Base-by-base conservation (phyloP, 768 basidiomycete species). In the Psilocybe sp. region DNA sequence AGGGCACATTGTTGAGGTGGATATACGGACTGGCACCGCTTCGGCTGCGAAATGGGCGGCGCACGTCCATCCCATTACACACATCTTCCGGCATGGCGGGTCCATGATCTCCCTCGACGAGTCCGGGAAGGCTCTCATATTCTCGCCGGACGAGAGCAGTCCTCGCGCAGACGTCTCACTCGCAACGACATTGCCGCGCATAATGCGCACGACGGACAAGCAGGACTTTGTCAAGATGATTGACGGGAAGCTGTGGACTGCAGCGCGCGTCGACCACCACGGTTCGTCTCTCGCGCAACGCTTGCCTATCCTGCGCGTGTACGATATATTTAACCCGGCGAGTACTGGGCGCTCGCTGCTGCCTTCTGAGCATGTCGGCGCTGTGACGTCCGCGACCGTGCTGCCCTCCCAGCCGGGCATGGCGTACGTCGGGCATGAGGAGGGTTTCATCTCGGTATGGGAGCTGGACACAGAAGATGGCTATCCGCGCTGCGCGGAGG, bases 391-490 rank as follows among this genome's bases (percentile, higher is more conserved):
- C 32, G 92, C 87, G 0, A 82, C 93, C 0, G 71, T 90, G 31
- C 64, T 98, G 6, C 85, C 89, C 0, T 79, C 83, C 1, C 73
- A 80, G 15, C 84, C 85, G 0, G 74, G 79, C 2, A 66, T 73
- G 23, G 87, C 91, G 35, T 97, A 86, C 59, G 72, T 99, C 32
- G 93, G 89, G 0, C 96, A 99, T 59, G 95, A 98, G 65, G 93
- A 89, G 37, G 96, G 96, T 0, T 85, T 78, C 60, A 75, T 98
- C 54, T 87, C 85, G 1, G 72, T 95, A n/a, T 99, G 97, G 94
- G 58, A 69, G 18, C 53, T 81, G 9, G 71, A 73, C 2, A 74
- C 76, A 0, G 70, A 68, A 2, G 84, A 81, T 51, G 81, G 79
- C 36, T 70, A 75, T 39, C 87, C 88, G 1, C 63, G 62, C 7